Conservation (phyloP, 805 yeast genomes). For the Wickerhamiella spandovensis region DNA sequence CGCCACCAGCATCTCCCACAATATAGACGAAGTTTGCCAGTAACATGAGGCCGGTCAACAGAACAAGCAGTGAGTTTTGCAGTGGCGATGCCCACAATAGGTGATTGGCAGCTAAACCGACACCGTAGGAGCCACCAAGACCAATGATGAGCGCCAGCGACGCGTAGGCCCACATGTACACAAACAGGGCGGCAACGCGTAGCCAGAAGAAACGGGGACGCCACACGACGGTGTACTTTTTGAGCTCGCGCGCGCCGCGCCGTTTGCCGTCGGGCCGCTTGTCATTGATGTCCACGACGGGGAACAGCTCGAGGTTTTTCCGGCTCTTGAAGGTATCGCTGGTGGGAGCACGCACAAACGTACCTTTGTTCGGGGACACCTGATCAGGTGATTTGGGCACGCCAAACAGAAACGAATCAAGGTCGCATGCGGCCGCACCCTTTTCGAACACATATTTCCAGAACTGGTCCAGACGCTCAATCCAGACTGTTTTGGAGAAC, state of each 20-base stretch:
- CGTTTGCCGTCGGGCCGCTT: conserved; percentile 32
- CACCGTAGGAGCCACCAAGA: neutral
- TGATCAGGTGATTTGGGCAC: conserved; percentile 31
- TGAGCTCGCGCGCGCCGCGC: conserved; percentile 31
- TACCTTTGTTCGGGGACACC: conserved; percentile 26
- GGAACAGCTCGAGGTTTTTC: conserved; percentile 48
- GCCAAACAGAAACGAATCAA: conserved; percentile 28
- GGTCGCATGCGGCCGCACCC: conserved; percentile 8
- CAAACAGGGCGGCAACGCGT: conserved; percentile 40
- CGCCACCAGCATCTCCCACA: neutral
- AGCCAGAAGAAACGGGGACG: conserved; percentile 64
- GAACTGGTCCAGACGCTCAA: conserved; percentile 39
- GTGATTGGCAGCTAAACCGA: neutral
- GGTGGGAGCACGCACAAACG: conserved; percentile 74
- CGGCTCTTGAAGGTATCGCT: conserved; percentile 61
- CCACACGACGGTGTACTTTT: conserved; percentile 61
- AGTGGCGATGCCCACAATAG: neutral
- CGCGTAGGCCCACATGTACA: conserved; percentile 32
- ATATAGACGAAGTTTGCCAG: neutral
- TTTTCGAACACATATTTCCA: conserved; percentile 15
- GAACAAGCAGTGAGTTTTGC: conserved; percentile 8
- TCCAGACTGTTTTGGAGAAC: conserved; percentile 58
- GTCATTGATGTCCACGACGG: conserved; percentile 73
- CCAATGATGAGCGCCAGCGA: neutral
- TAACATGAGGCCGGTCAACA: conserved; percentile 9